Conservation (phyloP, 176 grass and related monocot species). For the Avena atlantica region DNA sequence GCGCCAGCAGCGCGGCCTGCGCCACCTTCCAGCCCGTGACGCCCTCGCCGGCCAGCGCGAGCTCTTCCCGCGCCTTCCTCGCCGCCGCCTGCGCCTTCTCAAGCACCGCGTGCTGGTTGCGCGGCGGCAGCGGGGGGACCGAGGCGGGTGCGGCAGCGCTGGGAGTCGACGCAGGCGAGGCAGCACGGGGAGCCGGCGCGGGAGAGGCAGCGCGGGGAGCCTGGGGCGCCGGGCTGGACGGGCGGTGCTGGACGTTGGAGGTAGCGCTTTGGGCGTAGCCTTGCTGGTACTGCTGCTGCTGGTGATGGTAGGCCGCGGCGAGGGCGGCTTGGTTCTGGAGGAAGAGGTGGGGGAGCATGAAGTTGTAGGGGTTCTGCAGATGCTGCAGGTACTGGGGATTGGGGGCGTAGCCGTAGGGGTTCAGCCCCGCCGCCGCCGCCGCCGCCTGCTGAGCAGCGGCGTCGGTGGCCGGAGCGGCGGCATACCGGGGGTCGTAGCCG, state of each 20-base stretch:
- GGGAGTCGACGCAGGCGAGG: background rate
- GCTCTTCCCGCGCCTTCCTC: constrained; percentile 53
- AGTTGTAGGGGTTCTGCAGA: constrained; percentile 38
- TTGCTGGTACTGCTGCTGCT: constrained; percentile 26
- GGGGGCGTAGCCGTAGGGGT: constrained; percentile 45
- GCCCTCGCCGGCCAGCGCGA: constrained; percentile 59
- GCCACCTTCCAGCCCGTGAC: constrained; percentile 88
- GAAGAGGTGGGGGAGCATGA: constrained; percentile 41
- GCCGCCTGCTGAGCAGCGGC: constrained; percentile 28
- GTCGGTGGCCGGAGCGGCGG: constrained; percentile 33
- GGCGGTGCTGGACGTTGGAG: background rate
- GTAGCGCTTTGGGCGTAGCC: constrained; percentile 48
- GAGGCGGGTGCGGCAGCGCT: background rate
- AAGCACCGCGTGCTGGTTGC: constrained; percentile 38
- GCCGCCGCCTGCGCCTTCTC: constrained; percentile 63
- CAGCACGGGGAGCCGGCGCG: background rate
- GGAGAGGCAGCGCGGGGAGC: constrained; percentile 5
- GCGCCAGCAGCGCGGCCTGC: constrained; percentile 61
- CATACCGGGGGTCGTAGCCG: constrained; percentile 44
- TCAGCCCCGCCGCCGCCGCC: constrained; percentile 41
- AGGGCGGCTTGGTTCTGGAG: constrained; percentile 59
- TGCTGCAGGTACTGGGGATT: constrained; percentile 53
- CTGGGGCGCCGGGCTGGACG: background rate
- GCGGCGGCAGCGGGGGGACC: background rate
- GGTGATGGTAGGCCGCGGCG: constrained; percentile 35